Base-by-base conservation (phyloP, 192 early-diverging fungal species). In the Coemansia sp. region DNA sequence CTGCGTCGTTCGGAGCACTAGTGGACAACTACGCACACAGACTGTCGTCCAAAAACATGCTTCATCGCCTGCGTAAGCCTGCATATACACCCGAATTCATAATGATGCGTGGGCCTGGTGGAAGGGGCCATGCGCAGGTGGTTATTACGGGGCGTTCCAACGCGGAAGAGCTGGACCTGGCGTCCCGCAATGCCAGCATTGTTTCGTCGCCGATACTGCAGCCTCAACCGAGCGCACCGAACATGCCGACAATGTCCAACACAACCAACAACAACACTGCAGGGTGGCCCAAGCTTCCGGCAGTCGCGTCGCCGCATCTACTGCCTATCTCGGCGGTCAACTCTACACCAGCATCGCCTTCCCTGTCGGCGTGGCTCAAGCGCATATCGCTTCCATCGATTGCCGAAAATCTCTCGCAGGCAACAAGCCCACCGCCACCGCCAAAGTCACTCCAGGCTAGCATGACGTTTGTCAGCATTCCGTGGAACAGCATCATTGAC, bases 401-500 rank as follows among this genome's bases (percentile, higher is more conserved):
- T 66, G 73, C 78, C 37, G 80, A 81, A 59, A 82, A 82, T 40
- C 60, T 82, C 37, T 77, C 75, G 59, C 80, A 82, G 68, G 80
- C 71, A 66, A 78, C 80, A 16, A 61, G 72, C 65, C 67, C 73
- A 34, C 79, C 84, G 33, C 84, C 79, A 40, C 82, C 85, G 48
- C 89, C 91, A 46, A 89, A 91, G 75, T 86, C 86, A 30, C 72
- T 95, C 60, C 83, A 83, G 57, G 93, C 92, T 70, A 91, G 89
- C 66, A 93, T 95, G 92, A 95, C 93, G 40, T 93, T 91, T 87
- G 90, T 95, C 31, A 95, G 91, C 78, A 89, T 95, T n/a, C 93
- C 92, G 20, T 95, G 93, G 93, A 89, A 89, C 70, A 87, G 87
- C 56, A 92, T 95, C 59, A 90, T 90, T 58, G 75, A 84, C 34